These are phyloP conservation scores for Chaetoscypha palmicola DNA, from an alignment of 2,329 filamentous ascomycete species.

Conservation along the genomic window DNA sequence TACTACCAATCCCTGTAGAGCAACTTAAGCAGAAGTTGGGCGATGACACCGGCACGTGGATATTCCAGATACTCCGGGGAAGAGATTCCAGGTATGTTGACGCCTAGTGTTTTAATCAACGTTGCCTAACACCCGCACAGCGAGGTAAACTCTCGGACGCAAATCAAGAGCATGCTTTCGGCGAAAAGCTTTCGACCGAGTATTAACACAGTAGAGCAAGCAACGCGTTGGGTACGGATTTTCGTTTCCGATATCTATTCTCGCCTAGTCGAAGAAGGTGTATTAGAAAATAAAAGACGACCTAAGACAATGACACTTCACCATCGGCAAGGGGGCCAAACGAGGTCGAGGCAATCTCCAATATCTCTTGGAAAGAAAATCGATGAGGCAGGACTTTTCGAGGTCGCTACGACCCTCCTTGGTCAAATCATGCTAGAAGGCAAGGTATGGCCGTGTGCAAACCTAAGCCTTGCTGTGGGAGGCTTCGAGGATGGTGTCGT, in stretches of 20 bases:
- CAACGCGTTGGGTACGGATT: conserved; percentile 77
- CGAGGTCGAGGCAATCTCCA: conserved; percentile 64
- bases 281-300: conserved; percentile 77
- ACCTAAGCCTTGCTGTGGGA: conserved; percentile 80
- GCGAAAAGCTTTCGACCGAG: conserved; percentile 89
- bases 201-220: conserved; percentile 73
- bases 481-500: conserved; percentile 84
- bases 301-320: conserved; percentile 83
- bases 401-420: conserved; percentile 68
- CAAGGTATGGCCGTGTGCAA: conserved; percentile 81
- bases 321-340: conserved; percentile 67
- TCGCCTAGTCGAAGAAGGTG: conserved; percentile 82
- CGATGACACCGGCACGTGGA: conserved; percentile 78
- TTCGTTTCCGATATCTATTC: conserved; percentile 89
- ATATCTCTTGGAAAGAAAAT: conserved; percentile 72
- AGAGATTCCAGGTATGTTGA: conserved; percentile 51
- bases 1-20: conserved; percentile 65
- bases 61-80: conserved; percentile 78
- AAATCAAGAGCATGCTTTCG: conserved; percentile 96
- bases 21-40: conserved; percentile 72
- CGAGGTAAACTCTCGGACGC: conserved; percentile 83
- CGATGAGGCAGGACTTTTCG: conserved; percentile 65
- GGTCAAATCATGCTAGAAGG: conserved; percentile 73
- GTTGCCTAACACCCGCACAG: conserved; percentile 36
- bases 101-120: neutral